Evolutionary conservation across 75 land plant genomes (phyloP).

Genomic region (Ceratopteris richardii): DNA sequence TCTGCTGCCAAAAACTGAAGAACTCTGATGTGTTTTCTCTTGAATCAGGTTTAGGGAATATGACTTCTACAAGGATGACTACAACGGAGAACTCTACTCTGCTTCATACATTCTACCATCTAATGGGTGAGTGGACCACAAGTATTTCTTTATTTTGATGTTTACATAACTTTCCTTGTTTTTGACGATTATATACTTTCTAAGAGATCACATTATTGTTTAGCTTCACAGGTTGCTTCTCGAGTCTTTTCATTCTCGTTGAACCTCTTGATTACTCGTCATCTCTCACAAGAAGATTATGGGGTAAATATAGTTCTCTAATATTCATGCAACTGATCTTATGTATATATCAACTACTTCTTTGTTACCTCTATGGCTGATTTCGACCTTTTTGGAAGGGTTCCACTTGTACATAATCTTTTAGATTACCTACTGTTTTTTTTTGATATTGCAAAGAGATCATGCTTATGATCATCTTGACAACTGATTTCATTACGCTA

Average conservation of each 20-base stretch:
- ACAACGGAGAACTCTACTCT: neutral
- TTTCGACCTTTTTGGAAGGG: no score
- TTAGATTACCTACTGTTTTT: no score
- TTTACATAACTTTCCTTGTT: neutral
- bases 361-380: no score
- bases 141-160: neutral
- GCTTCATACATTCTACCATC: slow-evolving; percentile 1
- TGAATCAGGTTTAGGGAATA: neutral
- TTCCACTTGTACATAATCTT: no score
- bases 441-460: no score
- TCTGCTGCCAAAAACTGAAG: neutral
- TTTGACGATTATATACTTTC: neutral
- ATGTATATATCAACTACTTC: no score
- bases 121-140: slow-evolving; percentile 3
- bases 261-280: slow-evolving; percentile 31
- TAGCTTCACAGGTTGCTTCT: slow-evolving; percentile 35
- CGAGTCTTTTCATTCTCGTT: slow-evolving; percentile 30
- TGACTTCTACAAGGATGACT: neutral
- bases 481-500: no score
- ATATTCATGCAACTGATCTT: no score
- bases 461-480: no score
- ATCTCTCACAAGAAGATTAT: slow-evolving; percentile 32
- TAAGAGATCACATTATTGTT: neutral
- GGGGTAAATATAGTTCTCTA: slow-evolving; percentile 22
- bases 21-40: neutral